phyloP scores from a whole-genome alignment of 2,329 filamentous ascomycete species.

The Ophiostoma ulmi region DNA sequence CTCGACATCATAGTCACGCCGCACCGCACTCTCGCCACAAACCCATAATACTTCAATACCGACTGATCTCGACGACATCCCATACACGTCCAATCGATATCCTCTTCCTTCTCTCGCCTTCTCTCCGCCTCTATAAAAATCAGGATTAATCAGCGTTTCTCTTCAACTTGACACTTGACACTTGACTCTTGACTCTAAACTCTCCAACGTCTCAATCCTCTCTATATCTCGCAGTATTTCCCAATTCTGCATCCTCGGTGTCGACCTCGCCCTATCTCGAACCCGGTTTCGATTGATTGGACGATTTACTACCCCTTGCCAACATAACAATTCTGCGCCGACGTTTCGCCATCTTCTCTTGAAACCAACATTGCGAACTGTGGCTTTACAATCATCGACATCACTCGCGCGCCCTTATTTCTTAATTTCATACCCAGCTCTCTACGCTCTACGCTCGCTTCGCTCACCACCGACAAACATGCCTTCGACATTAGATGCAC shows the following conservation, averaged over 20 bases:
- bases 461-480: conserved; percentile 48
- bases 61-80: not conserved
- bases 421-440: not conserved
- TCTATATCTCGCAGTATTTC: not conserved
- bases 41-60: not conserved
- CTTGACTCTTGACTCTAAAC: not conserved
- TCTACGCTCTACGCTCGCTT: not conserved
- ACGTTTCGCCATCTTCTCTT: not conserved
- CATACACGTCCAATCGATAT: not conserved
- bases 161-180: not conserved
- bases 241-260: not conserved
- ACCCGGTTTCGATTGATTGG: not conserved
- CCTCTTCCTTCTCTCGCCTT: not conserved
- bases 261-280: conserved; percentile 10
- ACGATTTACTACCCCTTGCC: conserved; percentile 9
- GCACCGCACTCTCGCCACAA: not conserved
- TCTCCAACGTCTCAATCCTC: not conserved
- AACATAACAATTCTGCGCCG: conserved; percentile 8
- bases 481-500: conserved; percentile 76
- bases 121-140: not conserved
- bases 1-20: not conserved
- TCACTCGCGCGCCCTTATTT: not conserved
- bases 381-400: not conserved
- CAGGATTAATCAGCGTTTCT: not conserved
- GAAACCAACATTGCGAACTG: not conserved